Evolutionary conservation across 768 basidiomycete genomes (phyloP).

Genomic region (Tylopilus felleus): DNA sequence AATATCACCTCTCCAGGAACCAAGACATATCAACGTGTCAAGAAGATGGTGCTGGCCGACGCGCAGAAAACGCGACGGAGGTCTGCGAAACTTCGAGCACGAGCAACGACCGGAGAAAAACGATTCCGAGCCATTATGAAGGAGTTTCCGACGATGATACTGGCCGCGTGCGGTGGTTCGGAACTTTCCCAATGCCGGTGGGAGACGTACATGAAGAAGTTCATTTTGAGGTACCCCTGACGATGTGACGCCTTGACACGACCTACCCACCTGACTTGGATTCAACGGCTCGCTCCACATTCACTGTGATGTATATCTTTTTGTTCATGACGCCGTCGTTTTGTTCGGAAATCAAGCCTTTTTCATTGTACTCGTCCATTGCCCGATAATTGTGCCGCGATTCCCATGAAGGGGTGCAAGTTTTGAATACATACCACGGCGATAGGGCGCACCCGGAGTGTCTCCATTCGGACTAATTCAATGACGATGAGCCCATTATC

Average conservation of each 20-base stretch:
- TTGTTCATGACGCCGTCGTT: conserved; percentile 15
- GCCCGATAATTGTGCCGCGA: neutral
- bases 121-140: conserved; percentile 35
- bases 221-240: conserved; percentile 64
- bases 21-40: conserved; percentile 40
- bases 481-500: no score
- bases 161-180: conserved; percentile 44
- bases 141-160: conserved; percentile 29
- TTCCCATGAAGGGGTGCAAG: neutral
- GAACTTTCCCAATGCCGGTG: conserved; percentile 54
- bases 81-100: conserved; percentile 17
- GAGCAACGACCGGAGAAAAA: conserved; percentile 16
- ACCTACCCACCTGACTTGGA: neutral
- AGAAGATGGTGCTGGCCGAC: conserved; percentile 40
- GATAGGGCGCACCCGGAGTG: conserved; percentile 6
- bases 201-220: conserved; percentile 57
- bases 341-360: conserved; percentile 13
- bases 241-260: neutral
- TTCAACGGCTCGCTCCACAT: conserved; percentile 2
- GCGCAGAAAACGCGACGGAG: conserved; percentile 16
- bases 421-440: no score
- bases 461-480: neutral
- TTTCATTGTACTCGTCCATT: neutral
- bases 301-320: neutral
- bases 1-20: conserved; percentile 37